Base-by-base conservation (phyloP, 2,329 filamentous ascomycete species). In the Lasiodiplodia theobromae region DNA sequence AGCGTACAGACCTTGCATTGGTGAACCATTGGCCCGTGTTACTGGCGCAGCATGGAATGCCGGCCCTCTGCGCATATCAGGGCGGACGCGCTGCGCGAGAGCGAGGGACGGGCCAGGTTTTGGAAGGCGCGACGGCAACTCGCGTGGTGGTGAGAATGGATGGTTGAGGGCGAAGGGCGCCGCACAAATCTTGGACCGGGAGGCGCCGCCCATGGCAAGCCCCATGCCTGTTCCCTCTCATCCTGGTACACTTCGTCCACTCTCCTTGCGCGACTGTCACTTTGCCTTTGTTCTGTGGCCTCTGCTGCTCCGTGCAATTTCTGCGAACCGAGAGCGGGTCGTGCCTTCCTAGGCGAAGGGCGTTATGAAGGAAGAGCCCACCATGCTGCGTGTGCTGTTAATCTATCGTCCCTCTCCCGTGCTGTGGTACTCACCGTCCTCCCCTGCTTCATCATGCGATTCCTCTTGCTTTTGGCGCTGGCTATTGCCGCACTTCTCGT, bases 381-480 rank as follows among this genome's bases (percentile, higher is more conserved):
- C 14, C 23, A 63, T 63, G 58, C 37, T 38, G 58, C 34, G 3
- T 18, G 14, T 60, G 28, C 56, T 44, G 56, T 38, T 40, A 60
- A 60, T 60, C 40, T 60, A 60, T 60, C 38, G n/a, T 10, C 56
- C 18, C 8, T 34, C 58, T 34, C 54, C 54, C 65, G 44, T 18
- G 21, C 62, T 34, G 47, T 53, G n/a, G 47, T 51, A 38, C 62
- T 51, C 49, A 10, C 47, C 12, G 62, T 65, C 31, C 62, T 53
- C 62, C 62, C 62, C 62, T 65, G 62, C 54, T 67, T 67, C 66
- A 40, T 51, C 65, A 67, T 68, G 66, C 66, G 56, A 25, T 44
- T 53, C 16, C 47, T 14, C 18, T 54, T 54, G 66, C 66, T 68
- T 63, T 54, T 68, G 66, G 57, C 66, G 21, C 38, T 63, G 14